A percentile compares a stretch with the other conserved stretches of the same genome.
Conservation (phyloP, 179 eudicot genomes). For the Spergularia azorica region DNA sequence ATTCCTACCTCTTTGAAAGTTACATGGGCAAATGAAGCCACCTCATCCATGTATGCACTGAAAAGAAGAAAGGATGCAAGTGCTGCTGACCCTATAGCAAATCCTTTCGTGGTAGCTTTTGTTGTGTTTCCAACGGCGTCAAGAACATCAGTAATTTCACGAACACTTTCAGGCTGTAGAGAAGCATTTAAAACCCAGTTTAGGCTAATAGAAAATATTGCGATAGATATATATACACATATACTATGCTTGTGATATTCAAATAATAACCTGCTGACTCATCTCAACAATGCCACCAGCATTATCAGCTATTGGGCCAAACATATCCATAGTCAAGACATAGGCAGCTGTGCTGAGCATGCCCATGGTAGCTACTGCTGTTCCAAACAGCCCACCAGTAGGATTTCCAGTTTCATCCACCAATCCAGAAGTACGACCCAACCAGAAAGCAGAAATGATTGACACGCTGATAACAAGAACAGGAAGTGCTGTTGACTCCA, state of each 20-base stretch:
- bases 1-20: slow-evolving; percentile 74
- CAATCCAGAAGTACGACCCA: slow-evolving; percentile 93
- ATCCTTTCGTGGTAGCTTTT: slow-evolving; percentile 97
- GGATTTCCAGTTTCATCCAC: slow-evolving; percentile 93
- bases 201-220: slow-evolving; percentile 8
- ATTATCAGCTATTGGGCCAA: slow-evolving; percentile 99
- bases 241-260: neutral
- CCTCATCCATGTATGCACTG: slow-evolving; percentile 99
- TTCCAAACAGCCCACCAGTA: slow-evolving; percentile 96
- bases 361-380: slow-evolving; percentile 99
- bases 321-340: slow-evolving; percentile 99
- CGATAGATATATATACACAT: neutral
- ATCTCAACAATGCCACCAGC: slow-evolving; percentile 99
- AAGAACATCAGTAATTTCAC: slow-evolving; percentile 94
- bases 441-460: slow-evolving; percentile 88
- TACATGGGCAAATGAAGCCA: slow-evolving; percentile 72
- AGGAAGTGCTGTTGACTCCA: slow-evolving; percentile 97
- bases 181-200: slow-evolving; percentile 15
- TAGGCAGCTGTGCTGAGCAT: slow-evolving; percentile 99
- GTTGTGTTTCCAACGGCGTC: slow-evolving; percentile 99
- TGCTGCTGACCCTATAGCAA: slow-evolving; percentile 99
- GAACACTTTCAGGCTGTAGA: slow-evolving; percentile 91
- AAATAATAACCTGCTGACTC: slow-evolving; percentile 86
- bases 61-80: slow-evolving; percentile 98
- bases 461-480: slow-evolving; percentile 90